Evolutionary conservation across 148 eudicot species (phyloP), one percentile per base, ranked within the genome.

Genomic region (Rhododendron griersonianum): DNA sequence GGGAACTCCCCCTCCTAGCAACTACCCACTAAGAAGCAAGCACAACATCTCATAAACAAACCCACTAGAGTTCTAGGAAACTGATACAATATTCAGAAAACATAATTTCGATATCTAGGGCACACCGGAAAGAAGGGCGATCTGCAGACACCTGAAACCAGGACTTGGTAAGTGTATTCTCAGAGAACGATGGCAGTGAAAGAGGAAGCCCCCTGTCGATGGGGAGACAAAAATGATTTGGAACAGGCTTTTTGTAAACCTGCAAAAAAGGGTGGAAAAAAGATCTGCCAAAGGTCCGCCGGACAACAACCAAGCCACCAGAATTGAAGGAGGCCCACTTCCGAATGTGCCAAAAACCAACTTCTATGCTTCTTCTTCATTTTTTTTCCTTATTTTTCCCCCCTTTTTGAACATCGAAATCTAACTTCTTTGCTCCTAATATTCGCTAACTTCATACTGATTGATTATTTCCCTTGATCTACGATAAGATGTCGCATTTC

Each of bases 401-500:
- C 21, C 0, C 23, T 15, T 53, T 53, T 53, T 55, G 61, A 18
- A 59, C 23, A 59, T 59, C n/a, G 21, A 59, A 59, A 59, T 59
- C 65, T n/a, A 19, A 63, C 59, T 50, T 77, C 11, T 50, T n/a
- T 48, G 80, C 69, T 61, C 78, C 37, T 81, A 30, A 57, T 25
- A 48, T 45, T 28, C 83, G 39, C 59, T 25, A 67, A 15, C 47
- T 86, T 81, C 48, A 73, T 23, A 69, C 85, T 28, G 78, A n/a
- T 47, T 45, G 21, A 41, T 28, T 21, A 15, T 16, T 23, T 4
- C 10, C 18, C 33, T 23, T 7, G 50, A 73, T 83, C 71, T 71
- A 95, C 86, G 88, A 90, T 33, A 95, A 95, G 48, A 95, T 93
- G 84, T 94, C 96, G 41, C 99, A 97, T 78, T 89, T 91, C 95